Evolutionary conservation across 352 stramenopile species (phyloP).

Genomic region (Globisporangium lucens): DNA sequence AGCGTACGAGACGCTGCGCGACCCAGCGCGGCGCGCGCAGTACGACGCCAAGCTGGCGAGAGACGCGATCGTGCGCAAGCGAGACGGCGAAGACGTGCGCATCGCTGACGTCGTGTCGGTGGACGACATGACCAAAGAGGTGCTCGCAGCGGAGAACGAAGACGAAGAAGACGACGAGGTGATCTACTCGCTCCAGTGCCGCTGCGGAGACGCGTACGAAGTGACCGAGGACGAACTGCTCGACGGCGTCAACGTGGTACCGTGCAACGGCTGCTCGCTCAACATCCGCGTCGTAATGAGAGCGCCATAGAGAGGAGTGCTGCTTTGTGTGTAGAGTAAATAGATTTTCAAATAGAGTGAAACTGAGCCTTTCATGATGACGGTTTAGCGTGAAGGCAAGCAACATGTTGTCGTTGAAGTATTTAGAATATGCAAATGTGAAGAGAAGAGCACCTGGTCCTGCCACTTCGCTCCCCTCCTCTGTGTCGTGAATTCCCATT

Average conservation of each 20-base stretch:
- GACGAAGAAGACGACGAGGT: conserved; percentile 46
- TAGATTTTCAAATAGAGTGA: background rate
- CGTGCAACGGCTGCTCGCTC: conserved; percentile 78
- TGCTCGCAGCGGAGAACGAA: conserved; percentile 23
- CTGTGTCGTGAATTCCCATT: background rate
- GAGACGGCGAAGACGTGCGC: conserved; percentile 45
- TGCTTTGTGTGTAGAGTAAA: background rate
- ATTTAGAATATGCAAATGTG: conserved; percentile 6
- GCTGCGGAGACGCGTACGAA: conserved; percentile 76
- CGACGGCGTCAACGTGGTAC: conserved; percentile 64
- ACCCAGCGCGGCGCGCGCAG: conserved; percentile 29
- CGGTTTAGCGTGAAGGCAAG: background rate
- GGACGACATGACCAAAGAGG: conserved; percentile 39
- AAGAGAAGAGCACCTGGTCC: too few relatives aligned
- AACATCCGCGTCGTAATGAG: conserved; percentile 62
- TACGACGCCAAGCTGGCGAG: conserved; percentile 58
- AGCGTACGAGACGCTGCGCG: conserved; percentile 67
- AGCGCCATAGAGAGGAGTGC: conserved; percentile 19
- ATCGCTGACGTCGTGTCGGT: conserved; percentile 65
- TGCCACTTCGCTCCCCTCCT: too few relatives aligned
- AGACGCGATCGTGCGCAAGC: conserved; percentile 29
- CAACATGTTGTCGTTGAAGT: background rate
- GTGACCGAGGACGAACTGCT: conserved; percentile 56
- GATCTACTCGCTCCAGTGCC: conserved; percentile 56
- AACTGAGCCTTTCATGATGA: background rate